A percentile compares a stretch with the other conserved stretches of the same genome.
Conservation (phyloP, 805 yeast genomes). For the Schizosaccharomyces pombe region DNA sequence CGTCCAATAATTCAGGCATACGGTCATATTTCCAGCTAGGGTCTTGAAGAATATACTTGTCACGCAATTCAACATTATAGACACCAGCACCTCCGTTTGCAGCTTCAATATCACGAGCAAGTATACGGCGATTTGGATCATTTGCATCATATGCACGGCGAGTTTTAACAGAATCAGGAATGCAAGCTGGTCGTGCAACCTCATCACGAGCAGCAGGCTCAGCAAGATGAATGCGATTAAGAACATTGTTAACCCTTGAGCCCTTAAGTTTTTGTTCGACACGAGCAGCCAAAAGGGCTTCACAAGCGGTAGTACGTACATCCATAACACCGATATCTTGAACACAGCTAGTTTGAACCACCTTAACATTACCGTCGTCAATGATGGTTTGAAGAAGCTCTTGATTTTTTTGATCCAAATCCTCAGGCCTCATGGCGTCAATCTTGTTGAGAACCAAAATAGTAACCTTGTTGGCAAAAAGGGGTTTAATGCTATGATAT, state of each 20-base stretch:
- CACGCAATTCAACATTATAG: conserved; percentile 77
- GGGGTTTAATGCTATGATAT: conserved; percentile 89
- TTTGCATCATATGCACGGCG: conserved; percentile 45
- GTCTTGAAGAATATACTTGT: conserved; percentile 73
- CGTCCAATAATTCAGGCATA: conserved; percentile 91
- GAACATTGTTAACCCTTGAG: conserved; percentile 64
- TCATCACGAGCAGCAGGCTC: conserved; percentile 78
- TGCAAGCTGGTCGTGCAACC: conserved; percentile 42
- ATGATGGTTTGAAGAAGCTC: conserved; percentile 42
- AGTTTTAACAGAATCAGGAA: conserved; percentile 50
- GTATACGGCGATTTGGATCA: conserved; percentile 60
- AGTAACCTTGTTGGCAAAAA: conserved; percentile 90
- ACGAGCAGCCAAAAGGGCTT: conserved; percentile 80
- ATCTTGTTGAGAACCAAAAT: conserved; percentile 88
- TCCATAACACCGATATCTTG: conserved; percentile 87
- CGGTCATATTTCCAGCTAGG: conserved; percentile 95
- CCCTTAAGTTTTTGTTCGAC: conserved; percentile 89
- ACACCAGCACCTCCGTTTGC: conserved; percentile 99
- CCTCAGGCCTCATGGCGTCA: conserved; percentile 70
- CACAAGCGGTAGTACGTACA: conserved; percentile 93
- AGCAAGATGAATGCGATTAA: conserved; percentile 90
- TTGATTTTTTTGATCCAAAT: conserved; percentile 54
- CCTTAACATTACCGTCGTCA: conserved; percentile 46
- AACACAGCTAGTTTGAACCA: conserved; percentile 80
- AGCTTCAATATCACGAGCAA: conserved; percentile 73